These are phyloP conservation scores for Puccinia horiana DNA, from an alignment of 1,284 basidiomycete genomes.

Conservation along the genomic window DNA sequence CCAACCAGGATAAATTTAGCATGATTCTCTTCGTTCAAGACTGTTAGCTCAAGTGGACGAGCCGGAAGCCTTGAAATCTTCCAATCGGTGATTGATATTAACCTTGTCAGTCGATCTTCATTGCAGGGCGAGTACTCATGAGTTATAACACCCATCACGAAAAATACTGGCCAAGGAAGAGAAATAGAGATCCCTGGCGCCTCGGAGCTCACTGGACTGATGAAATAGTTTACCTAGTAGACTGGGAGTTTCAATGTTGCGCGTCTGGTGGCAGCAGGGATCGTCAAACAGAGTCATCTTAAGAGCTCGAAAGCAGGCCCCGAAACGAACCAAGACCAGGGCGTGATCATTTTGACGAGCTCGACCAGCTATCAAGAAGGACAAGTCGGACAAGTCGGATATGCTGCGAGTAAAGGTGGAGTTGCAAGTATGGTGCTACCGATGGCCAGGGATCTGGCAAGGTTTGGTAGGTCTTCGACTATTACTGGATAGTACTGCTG, in stretches of 20 bases:
- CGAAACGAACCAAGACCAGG: conserved; percentile 54
- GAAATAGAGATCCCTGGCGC: neutral
- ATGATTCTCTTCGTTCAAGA: conserved; percentile 48
- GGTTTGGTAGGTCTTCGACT: conserved; percentile 54
- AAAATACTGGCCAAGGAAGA: neutral
- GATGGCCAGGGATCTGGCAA: conserved; percentile 59
- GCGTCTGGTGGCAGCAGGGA: conserved; percentile 56
- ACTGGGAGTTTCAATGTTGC: conserved; percentile 59
- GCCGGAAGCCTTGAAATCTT: conserved; percentile 57
- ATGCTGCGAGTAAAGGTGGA: conserved; percentile 57
- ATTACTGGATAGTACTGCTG: conserved; percentile 49
- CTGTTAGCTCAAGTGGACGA: conserved; percentile 54
- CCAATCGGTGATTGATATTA: conserved; percentile 56
- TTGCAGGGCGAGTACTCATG: neutral
- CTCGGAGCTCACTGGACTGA: conserved; percentile 16
- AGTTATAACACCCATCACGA: neutral
- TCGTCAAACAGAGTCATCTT: conserved; percentile 53
- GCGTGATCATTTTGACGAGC: conserved; percentile 59
- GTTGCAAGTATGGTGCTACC: conserved; percentile 57
- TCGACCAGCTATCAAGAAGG: conserved; percentile 58
- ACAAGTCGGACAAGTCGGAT: conserved; percentile 58
- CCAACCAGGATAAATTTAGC: too few species aligned
- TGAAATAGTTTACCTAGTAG: conserved; percentile 37
- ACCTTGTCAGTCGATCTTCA: conserved; percentile 50
- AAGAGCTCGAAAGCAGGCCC: conserved; percentile 44